phyloP scores from a whole-genome alignment of 2,329 filamentous ascomycete genomes.

The Neodidymelliopsis sp. region DNA sequence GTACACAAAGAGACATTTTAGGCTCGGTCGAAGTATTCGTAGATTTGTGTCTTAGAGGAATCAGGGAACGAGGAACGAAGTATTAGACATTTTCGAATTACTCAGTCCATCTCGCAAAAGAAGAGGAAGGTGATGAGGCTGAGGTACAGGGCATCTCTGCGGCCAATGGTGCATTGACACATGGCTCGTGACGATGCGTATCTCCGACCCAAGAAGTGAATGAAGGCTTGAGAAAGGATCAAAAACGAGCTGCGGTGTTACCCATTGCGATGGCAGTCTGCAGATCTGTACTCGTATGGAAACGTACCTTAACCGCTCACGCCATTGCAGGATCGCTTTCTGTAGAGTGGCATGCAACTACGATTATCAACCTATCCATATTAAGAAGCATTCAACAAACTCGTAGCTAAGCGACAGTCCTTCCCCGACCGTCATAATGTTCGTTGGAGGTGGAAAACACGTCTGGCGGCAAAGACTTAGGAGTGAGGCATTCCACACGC shows the following conservation, averaged over 20 bases:
- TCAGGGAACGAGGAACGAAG: neutral
- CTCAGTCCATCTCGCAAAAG: neutral
- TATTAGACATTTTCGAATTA: neutral
- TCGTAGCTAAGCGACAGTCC: neutral
- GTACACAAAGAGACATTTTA: slow-evolving; percentile 1
- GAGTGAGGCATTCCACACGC: neutral
- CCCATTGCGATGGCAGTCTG: neutral
- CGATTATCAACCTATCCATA: no score
- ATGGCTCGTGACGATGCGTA: slow-evolving; percentile 2
- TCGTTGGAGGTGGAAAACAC: neutral
- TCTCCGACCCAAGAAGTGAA: neutral
- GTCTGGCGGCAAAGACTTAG: slow-evolving; percentile 2
- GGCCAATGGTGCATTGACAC: slow-evolving; percentile 4
- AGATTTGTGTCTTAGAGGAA: neutral
- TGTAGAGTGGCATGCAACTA: slow-evolving; percentile 1
- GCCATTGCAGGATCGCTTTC: slow-evolving; percentile 1
- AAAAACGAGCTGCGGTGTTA: neutral
- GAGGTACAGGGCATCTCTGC: slow-evolving; percentile 2
- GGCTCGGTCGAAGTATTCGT: neutral
- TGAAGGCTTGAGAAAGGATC: no score
- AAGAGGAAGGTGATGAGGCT: slow-evolving; percentile 4
- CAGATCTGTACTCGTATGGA: neutral
- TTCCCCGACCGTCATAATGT: neutral
- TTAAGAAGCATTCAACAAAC: neutral
- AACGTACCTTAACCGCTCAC: neutral